phyloP scores from a whole-genome alignment of 176 grass and related monocot species.

The Oryza meridionalis region DNA sequence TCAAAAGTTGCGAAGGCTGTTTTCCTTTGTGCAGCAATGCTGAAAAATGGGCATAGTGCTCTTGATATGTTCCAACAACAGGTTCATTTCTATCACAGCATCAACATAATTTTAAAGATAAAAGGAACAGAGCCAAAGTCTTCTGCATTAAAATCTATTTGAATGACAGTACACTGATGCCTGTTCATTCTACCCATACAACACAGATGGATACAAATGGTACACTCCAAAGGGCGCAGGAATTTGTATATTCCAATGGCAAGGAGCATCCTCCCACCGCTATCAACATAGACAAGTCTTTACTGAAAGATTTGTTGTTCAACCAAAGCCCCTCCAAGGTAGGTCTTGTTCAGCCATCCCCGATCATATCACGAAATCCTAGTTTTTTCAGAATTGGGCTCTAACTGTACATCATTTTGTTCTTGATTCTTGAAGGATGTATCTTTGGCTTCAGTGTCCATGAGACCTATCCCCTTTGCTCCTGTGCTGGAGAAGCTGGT shows the following conservation, averaged over 20 bases:
- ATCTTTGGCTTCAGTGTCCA: slow-evolving; percentile 81
- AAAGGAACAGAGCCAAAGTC: not conserved
- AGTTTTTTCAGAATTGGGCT: not conserved
- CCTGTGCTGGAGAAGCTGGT: slow-evolving; percentile 75
- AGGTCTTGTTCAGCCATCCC: not conserved
- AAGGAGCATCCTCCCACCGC: slow-evolving; percentile 73
- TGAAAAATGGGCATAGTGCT: slow-evolving; percentile 64
- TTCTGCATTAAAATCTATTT: slow-evolving; percentile 1
- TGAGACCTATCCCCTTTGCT: slow-evolving; percentile 86
- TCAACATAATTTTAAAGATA: not conserved
- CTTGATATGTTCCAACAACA: slow-evolving; percentile 88
- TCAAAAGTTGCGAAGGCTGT: slow-evolving; percentile 77
- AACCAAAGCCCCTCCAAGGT: slow-evolving; percentile 95
- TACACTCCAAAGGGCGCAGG: slow-evolving; percentile 74
- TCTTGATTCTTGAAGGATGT: slow-evolving; percentile 58
- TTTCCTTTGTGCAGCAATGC: slow-evolving; percentile 89
- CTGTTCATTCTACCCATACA: not conserved
- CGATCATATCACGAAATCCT: not conserved
- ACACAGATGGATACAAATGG: slow-evolving; percentile 68
- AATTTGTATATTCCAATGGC: slow-evolving; percentile 87
- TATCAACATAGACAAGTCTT: slow-evolving; percentile 69
- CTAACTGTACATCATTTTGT: slow-evolving; percentile 4
- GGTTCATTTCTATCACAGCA: slow-evolving; percentile 46
- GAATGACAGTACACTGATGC: slow-evolving; percentile 24
- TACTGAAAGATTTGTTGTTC: slow-evolving; percentile 75